Percentiles rank a stretch among this genome's conserved stretches.
Conservation (phyloP, 306 rosid species). For the Quillaja saponaria region DNA sequence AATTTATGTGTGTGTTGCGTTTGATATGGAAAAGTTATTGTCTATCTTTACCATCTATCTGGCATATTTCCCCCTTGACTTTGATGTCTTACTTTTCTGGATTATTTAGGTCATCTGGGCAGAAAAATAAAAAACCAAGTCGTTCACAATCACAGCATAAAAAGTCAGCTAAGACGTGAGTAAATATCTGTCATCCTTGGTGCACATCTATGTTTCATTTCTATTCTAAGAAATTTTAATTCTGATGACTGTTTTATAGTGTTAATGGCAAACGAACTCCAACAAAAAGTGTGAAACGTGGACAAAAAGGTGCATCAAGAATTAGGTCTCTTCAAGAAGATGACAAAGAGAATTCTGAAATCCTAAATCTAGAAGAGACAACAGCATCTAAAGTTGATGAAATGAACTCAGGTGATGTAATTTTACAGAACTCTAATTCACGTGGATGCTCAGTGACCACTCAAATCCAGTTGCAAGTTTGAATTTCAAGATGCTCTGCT, state of each 20-base stretch:
- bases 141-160: constrained; percentile 43
- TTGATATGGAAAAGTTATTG: background rate
- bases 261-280: constrained; percentile 64
- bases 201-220: constrained; percentile 21
- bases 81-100: constrained; percentile 26
- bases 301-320: constrained; percentile 42
- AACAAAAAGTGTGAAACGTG: constrained; percentile 44
- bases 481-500: too few species aligned
- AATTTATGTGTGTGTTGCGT: background rate
- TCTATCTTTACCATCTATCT: constrained; percentile 22
- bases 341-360: constrained; percentile 61
- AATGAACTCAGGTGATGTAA: constrained; percentile 58
- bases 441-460: too few species aligned
- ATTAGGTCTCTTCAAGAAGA: constrained; percentile 47
- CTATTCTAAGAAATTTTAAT: constrained; percentile 20
- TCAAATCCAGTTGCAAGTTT: too few species aligned
- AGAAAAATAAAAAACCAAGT: constrained; percentile 42
- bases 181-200: constrained; percentile 19
- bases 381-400: constrained; percentile 48
- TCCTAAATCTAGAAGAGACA: constrained; percentile 51
- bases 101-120: constrained; percentile 54
- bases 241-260: constrained; percentile 42
- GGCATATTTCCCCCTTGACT: constrained; percentile 14
- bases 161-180: constrained; percentile 63
- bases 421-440: constrained; percentile 20